These are phyloP conservation scores for Pulveroboletus sp. DNA, from an alignment of 768 basidiomycete species.

Conservation along the genomic window DNA sequence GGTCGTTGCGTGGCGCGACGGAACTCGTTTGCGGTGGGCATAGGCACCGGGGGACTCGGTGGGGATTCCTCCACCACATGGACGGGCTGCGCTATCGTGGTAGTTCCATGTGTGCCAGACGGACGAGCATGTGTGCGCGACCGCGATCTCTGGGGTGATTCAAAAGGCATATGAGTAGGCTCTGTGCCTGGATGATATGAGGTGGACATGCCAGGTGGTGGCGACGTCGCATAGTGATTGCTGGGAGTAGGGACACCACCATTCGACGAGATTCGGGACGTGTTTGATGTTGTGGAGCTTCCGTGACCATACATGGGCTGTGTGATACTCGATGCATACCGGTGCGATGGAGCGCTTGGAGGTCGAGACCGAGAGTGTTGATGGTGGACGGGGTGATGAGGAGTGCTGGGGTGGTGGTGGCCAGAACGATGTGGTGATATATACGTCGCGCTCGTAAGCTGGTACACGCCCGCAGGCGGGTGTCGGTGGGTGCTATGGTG, in stretches of 20 bases:
- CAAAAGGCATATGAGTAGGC: slow-evolving; percentile 5
- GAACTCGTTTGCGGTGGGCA: slow-evolving; percentile 15
- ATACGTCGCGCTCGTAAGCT: slow-evolving; percentile 12
- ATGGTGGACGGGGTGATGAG: slow-evolving; percentile 18
- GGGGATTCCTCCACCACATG: slow-evolving; percentile 3
- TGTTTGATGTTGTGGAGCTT: slow-evolving; percentile 17
- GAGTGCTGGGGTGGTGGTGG: slow-evolving; percentile 6
- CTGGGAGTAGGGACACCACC: slow-evolving; percentile 9
- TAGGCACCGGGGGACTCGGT: not conserved
- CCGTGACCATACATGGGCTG: slow-evolving; percentile 24
- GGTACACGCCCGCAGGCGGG: slow-evolving; percentile 4
- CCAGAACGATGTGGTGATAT: slow-evolving; percentile 8
- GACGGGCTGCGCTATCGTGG: not conserved
- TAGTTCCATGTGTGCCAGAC: not conserved
- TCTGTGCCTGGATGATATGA: slow-evolving; percentile 5
- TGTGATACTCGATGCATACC: slow-evolving; percentile 26
- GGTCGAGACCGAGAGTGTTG: slow-evolving; percentile 25
- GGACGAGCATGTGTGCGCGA: slow-evolving; percentile 11
- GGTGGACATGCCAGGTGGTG: slow-evolving; percentile 5
- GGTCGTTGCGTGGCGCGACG: slow-evolving; percentile 19
- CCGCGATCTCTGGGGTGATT: slow-evolving; percentile 16
- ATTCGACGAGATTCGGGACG: slow-evolving; percentile 21
- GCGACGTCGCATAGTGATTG: slow-evolving; percentile 8
- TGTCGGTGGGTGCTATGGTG: slow-evolving; percentile 11
- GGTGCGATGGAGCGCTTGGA: slow-evolving; percentile 30